Base-by-base conservation (phyloP, 2,329 filamentous ascomycete genomes). In the Trichoderma hamatum region DNA sequence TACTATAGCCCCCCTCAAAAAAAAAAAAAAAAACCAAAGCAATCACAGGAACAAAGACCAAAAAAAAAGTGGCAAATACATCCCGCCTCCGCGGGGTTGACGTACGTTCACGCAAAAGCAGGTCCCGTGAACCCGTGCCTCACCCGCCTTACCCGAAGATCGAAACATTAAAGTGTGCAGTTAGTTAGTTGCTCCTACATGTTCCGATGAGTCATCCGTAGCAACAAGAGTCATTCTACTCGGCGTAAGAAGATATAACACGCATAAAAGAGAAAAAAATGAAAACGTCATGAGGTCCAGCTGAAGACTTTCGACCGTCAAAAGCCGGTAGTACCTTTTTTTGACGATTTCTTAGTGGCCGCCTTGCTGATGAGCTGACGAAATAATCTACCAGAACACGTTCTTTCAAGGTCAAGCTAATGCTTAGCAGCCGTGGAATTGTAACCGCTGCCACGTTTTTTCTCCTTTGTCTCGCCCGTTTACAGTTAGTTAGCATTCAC, bases 301-400 rank as follows among this genome's bases (percentile, higher is more conserved):
- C 30, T 30, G 30, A 30, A 30, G 9, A 7, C 30, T 30, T 30
- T 30, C 9, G 30, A 5, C 30, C 4, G 30, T 5, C 30, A 30
- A 30, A 30, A 6, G 30, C 30, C 30, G 30, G 30, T 30, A 30
- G 30, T 30, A 60, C 19, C 21, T 46, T 46, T 26, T 11, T 24
- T n/a, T n/a, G n/a, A 16, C 16, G 36, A 36, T 19, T 14, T 59
- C 34, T 60, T 60, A 60, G 58, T 60, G 58, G 36, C 58, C 58
- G 58, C 58, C 58, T 60, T 46, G 39, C 39, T 43, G 19, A 13
- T 60, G 58, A 60, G 36, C 58, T 60, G 58, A 60, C 58, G 10
- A 10, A 3, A 9, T 2, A 3, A 1, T 19, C 16, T 43, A 43
- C 39, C 1, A 43, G n/a, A 1, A n/a, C 32, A 10, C 16, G 19